Percentiles rank a stretch among this genome's conserved stretches.
Conservation (phyloP, 1,284 basidiomycete genomes). For the Ganoderma sinense region DNA sequence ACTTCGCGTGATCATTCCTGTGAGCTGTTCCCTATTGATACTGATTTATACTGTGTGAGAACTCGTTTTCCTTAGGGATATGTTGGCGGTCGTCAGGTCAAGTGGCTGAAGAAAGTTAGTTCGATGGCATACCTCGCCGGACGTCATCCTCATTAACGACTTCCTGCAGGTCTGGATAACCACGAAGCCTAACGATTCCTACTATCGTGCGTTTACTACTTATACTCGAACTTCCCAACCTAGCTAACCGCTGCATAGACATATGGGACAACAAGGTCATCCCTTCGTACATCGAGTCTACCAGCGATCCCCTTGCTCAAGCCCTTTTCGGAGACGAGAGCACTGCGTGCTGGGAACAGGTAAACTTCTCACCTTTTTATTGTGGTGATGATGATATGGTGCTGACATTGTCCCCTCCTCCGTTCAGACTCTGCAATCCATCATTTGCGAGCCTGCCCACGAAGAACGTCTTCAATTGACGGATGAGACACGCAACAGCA, state of each 20-base stretch:
- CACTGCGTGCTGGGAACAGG: conserved; percentile 34
- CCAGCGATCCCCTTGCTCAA: conserved; percentile 30
- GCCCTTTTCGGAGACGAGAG: conserved; percentile 31
- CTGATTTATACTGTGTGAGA: neutral
- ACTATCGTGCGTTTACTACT: conserved; percentile 29
- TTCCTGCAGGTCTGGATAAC: conserved; percentile 28
- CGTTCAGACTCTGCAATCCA: conserved; percentile 31
- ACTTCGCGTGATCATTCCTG: conserved; percentile 33
- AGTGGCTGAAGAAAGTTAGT: conserved; percentile 36
- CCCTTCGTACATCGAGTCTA: conserved; percentile 33
- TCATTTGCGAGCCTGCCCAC: conserved; percentile 34
- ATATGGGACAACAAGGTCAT: conserved; percentile 37
- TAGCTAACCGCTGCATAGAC: conserved; percentile 13
- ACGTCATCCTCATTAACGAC: neutral
- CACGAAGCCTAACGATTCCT: conserved; percentile 31
- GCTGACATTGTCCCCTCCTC: neutral
- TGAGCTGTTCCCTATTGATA: conserved; percentile 4
- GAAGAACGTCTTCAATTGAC: conserved; percentile 25
- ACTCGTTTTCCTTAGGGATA: conserved; percentile 24
- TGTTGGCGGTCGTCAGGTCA: conserved; percentile 36
- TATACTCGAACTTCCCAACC: no score
- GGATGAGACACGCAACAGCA: conserved; percentile 8
- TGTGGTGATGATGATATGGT: no score
- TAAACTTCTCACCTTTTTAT: neutral
- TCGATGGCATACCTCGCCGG: neutral